phyloP scores from a whole-genome alignment of 768 basidiomycete species.

The Fistulinella prunicolor region DNA sequence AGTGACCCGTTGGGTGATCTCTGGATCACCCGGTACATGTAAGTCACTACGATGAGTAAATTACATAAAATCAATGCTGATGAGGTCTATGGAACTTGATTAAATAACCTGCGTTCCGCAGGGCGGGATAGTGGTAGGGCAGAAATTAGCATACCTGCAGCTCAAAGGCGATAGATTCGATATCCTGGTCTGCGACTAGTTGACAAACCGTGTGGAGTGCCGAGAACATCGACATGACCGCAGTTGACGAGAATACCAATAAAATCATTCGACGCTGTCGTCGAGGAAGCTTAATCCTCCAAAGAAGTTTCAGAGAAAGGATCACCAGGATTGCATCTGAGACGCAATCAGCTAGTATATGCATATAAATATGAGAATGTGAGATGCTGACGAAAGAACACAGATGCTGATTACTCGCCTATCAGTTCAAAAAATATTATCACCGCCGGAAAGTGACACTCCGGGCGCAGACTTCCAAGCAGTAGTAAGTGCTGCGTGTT shows the following conservation, averaged over 20 bases:
- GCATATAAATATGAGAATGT: too few relatives aligned
- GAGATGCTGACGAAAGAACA: background rate
- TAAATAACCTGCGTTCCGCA: too few relatives aligned
- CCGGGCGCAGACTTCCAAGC: background rate
- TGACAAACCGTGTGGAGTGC: background rate
- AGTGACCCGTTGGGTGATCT: background rate
- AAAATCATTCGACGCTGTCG: slow-evolving; percentile 16
- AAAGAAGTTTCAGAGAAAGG: slow-evolving; percentile 13
- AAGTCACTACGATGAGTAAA: slow-evolving; percentile 13
- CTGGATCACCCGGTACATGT: slow-evolving; percentile 6
- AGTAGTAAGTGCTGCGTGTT: background rate
- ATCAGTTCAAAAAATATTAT: background rate
- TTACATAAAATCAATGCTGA: slow-evolving; percentile 11
- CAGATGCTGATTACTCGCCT: background rate
- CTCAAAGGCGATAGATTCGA: background rate
- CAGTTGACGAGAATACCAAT: slow-evolving; percentile 10
- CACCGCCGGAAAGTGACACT: background rate
- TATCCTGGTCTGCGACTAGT: background rate
- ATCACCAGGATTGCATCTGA: background rate
- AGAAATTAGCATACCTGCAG: background rate
- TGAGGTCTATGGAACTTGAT: background rate
- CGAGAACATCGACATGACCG: slow-evolving; percentile 2
- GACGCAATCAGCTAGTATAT: slow-evolving; percentile 4
- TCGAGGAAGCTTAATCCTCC: slow-evolving; percentile 13
- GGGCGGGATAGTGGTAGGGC: background rate